Conservation (phyloP, 2,329 filamentous ascomycete genomes). For the Exserohilum rostratum region DNA sequence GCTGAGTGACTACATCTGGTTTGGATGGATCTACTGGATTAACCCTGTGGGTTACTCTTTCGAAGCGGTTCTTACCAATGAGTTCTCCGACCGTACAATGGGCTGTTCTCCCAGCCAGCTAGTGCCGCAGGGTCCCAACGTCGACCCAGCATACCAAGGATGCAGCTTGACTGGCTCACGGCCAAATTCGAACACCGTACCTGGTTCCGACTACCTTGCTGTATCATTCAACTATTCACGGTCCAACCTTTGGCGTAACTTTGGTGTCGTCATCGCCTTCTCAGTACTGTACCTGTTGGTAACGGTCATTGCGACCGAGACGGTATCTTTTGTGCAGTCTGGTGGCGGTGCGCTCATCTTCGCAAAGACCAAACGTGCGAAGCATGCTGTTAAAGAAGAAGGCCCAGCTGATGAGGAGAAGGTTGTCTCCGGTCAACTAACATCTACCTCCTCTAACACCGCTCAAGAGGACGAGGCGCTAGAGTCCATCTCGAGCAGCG, state of each 20-base stretch:
- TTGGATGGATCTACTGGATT: slow-evolving; percentile 57
- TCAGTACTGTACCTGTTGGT: slow-evolving; percentile 74
- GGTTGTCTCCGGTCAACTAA: slow-evolving; percentile 36
- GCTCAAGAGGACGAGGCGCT: slow-evolving; percentile 39
- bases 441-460: slow-evolving; percentile 27
- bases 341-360: slow-evolving; percentile 74
- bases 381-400: slow-evolving; percentile 58
- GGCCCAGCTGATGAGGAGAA: slow-evolving; percentile 65
- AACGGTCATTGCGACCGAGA: slow-evolving; percentile 72
- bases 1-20: slow-evolving; percentile 67
- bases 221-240: slow-evolving; percentile 64
- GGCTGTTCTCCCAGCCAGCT: slow-evolving; percentile 64
- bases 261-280: slow-evolving; percentile 78
- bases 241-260: slow-evolving; percentile 72
- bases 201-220: slow-evolving; percentile 61
- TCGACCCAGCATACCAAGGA: slow-evolving; percentile 64
- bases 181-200: slow-evolving; percentile 57
- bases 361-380: slow-evolving; percentile 69
- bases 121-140: slow-evolving; percentile 63
- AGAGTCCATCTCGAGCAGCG: slow-evolving; percentile 46
- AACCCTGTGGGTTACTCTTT: slow-evolving; percentile 66
- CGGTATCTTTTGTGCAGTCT: slow-evolving; percentile 65
- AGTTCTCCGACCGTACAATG: slow-evolving; percentile 65
- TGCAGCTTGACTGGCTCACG: slow-evolving; percentile 66
- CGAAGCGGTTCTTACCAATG: slow-evolving; percentile 71